Evolutionary conservation across 2,329 filamentous ascomycete genomes (phyloP).

Genomic region (Hypoxylon rubiginosum): DNA sequence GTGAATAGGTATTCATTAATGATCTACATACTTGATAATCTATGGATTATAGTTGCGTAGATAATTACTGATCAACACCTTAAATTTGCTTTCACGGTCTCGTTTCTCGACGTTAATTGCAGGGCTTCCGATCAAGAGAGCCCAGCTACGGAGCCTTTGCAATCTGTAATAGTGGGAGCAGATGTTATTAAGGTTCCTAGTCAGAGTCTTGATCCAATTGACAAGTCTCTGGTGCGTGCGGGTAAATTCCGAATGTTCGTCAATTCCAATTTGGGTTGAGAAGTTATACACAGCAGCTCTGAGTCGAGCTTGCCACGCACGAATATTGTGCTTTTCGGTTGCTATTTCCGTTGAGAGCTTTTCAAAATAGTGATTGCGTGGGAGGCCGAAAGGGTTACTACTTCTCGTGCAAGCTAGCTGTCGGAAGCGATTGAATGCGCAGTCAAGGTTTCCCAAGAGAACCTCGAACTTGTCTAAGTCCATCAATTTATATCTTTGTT

Average conservation of each 20-base stretch:
- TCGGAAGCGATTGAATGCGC: not conserved
- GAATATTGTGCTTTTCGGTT: not conserved
- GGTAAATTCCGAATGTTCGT: not conserved
- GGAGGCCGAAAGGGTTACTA: no score
- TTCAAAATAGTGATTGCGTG: no score
- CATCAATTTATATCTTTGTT: not conserved
- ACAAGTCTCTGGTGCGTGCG: not conserved
- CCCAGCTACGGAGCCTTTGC: not conserved
- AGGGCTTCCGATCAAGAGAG: not conserved
- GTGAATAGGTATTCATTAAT: no score
- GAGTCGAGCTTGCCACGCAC: not conserved
- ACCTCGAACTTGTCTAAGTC: not conserved
- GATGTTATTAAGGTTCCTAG: not conserved
- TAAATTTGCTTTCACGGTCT: not conserved
- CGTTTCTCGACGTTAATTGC: not conserved
- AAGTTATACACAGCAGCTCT: not conserved
- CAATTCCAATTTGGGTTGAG: not conserved
- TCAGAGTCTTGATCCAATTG: not conserved
- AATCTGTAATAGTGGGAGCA: not conserved
- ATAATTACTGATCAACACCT: not conserved
- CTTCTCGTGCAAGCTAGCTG: no score
- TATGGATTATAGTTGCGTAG: not conserved
- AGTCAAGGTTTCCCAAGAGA: not conserved
- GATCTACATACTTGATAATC: no score
- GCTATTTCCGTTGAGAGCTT: not conserved